These are phyloP conservation scores for Bipolaris victoriae DNA, from an alignment of 2,329 filamentous ascomycete genomes.

Conservation along the genomic window DNA sequence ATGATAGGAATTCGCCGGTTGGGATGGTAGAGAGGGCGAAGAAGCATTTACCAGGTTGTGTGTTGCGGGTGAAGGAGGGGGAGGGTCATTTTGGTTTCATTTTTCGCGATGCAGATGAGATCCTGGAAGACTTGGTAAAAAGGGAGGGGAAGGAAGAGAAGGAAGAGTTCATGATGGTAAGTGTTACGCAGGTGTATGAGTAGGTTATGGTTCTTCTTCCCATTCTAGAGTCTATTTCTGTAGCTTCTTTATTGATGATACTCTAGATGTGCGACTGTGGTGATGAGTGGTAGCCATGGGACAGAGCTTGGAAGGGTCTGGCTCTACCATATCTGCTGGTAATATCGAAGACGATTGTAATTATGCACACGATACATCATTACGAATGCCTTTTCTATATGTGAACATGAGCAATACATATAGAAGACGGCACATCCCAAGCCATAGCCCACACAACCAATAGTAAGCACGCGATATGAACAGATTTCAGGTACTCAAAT, in stretches of 20 bases:
- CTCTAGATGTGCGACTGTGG: not conserved
- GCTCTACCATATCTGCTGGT: not conserved
- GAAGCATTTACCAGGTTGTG: conserved; percentile 28
- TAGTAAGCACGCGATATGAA: too few relatives aligned
- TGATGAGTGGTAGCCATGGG: not conserved
- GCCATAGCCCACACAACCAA: too few relatives aligned
- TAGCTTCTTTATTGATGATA: not conserved
- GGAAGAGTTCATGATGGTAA: conserved; percentile 26
- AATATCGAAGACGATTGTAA: not conserved
- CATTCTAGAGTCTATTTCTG: not conserved
- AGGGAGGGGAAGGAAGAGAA: conserved; percentile 11
- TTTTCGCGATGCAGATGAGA: conserved; percentile 29
- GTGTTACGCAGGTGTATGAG: conserved; percentile 1
- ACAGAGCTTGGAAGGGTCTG: not conserved
- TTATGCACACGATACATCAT: too few relatives aligned
- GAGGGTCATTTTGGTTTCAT: conserved; percentile 38
- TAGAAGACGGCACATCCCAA: too few relatives aligned
- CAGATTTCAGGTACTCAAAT: too few relatives aligned
- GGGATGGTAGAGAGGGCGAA: conserved; percentile 34
- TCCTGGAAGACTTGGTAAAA: conserved; percentile 31
- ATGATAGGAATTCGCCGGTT: conserved; percentile 38
- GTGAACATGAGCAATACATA: too few relatives aligned
- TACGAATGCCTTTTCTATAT: too few relatives aligned
- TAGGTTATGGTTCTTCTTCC: not conserved
- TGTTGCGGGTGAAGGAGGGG: conserved; percentile 28